These are phyloP conservation scores for Candida tibetensis DNA, from an alignment of 805 yeast species.

Conservation along the genomic window DNA sequence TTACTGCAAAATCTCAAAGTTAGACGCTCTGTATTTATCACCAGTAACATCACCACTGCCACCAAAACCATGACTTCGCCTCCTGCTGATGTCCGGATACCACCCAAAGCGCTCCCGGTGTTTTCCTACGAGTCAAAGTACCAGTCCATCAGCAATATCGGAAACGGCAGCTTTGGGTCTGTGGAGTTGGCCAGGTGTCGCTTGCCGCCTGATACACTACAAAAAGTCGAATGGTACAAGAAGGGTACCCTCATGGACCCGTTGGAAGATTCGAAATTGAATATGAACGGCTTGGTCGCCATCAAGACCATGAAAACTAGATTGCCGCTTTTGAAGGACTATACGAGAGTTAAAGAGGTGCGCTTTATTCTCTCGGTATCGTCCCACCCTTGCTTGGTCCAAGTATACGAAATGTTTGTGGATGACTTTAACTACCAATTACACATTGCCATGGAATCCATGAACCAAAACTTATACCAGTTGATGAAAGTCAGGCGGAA, in stretches of 20 bases:
- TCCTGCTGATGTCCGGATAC: constrained; percentile 4
- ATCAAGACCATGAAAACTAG: constrained; percentile 72
- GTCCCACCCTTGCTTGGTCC: constrained; percentile 69
- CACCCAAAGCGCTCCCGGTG: constrained; percentile 8
- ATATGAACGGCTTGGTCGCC: constrained; percentile 53
- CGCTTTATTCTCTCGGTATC: constrained; percentile 65
- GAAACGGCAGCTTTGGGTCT: constrained; percentile 74
- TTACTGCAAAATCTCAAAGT: no score
- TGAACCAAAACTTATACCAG: constrained; percentile 80
- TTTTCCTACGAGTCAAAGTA: constrained; percentile 31
- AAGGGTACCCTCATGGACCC: constrained; percentile 54
- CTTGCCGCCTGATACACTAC: not conserved
- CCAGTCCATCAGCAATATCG: constrained; percentile 52
- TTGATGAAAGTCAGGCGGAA: constrained; percentile 62
- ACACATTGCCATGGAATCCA: constrained; percentile 84
- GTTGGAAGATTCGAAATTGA: constrained; percentile 18
- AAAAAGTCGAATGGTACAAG: constrained; percentile 15
- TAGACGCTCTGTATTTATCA: no score
- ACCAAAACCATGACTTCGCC: constrained; percentile 2
- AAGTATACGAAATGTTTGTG: constrained; percentile 73
- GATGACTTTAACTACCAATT: constrained; percentile 59
- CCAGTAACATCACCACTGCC: no score
- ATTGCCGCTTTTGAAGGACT: constrained; percentile 34
- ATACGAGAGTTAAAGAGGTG: constrained; percentile 55
- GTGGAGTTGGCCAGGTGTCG: constrained; percentile 61